Evolutionary conservation across 768 basidiomycete genomes (phyloP), one percentile per base, ranked within the genome.

Genomic region (Fomitopsis pulvina): DNA sequence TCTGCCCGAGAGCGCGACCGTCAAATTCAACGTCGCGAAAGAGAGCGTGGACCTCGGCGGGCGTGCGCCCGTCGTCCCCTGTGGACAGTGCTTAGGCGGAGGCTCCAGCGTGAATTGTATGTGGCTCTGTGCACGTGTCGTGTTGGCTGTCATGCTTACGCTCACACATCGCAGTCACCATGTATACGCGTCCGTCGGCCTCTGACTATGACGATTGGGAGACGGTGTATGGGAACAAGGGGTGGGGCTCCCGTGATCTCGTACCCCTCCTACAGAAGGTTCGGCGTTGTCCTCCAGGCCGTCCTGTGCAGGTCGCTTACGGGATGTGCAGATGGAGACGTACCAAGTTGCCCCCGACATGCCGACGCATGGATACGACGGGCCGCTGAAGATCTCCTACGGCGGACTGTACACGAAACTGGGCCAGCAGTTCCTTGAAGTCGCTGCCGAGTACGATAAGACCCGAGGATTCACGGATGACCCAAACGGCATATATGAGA

Each of bases 151-250:
- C 4, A 5, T 4, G 10, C 12, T 24, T 12, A 4, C 9, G 12
- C 10, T 11, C 32, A 20, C 47, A 4, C 2, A 10, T 27, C 20
- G 3, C 37, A 57, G 56, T 59, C 44, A 70, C 71, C 60, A 70
- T 78, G 70, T 85, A 83, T 53, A 76, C 73, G 0, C 74, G 83
- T 22, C 75, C 79, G 12, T 63, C 77, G 7, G 76, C 79, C 1
- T 83, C 81, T 0, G 84, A 86, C 58, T 83, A 78, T 42, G 79
- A 86, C 53, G 78, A 78, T 44, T 85, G 83, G 83, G 74, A 76
- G 54, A 53, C 38, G 2, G 60, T 68, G 2, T 62, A 76, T 22
- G 69, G 68, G 3, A 83, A 84, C 58, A 63, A 73, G 1, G 83
- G 82, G 1, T 86, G 84, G 84, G 70, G 80, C 4, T 77, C 78